Base-by-base conservation (phyloP, 2,329 filamentous ascomycete species). In the Beauveria bassiana region DNA sequence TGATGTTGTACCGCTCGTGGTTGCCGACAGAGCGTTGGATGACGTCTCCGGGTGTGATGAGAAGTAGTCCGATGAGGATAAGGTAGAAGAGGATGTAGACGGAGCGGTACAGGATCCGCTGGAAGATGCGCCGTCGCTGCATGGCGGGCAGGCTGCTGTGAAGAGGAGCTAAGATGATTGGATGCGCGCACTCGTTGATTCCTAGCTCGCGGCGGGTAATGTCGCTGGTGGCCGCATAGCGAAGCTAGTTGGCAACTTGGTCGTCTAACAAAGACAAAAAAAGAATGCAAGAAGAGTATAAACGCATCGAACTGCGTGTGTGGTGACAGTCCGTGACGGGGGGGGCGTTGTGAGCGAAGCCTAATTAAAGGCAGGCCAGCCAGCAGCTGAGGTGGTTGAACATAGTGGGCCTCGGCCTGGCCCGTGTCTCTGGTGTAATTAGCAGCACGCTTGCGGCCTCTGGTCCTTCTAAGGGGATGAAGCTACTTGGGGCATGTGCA, bases 31-130 rank as follows among this genome's bases (percentile, higher is more conserved):
- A 89, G 72, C 95, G 90, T 71, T 87, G 87, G 73, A 97, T 88
- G 62, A 86, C 79, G 69, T 97, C 92, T 70, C 82, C 87, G 1
- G 93, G 93, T 0, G 91, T 91, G 66, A 96, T 81, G 69, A 93
- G 81, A 47, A 96, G 81, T 61, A 97, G 82, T 61, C 83, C 81
- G 67, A 90, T 73, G 42, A 93, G 84, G 68, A 96, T 71, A 68
- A 93, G 74, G 72, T 88, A 88, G 70, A 97, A 81, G 68, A 92
- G 74, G 63, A 86, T 84, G 74, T 96, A 98, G 66, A 88, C 81
- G 53, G 85, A 85, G 70, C 83, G 87, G 78, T 96, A 96, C 77
- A 93, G 85, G 73, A 96, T 86, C 72, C 86, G 86, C 50, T 53
- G 58, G 26, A 60, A 20, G 10, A 54, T 54, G n/a, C 14, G 50